Evolutionary conservation across 1,284 basidiomycete genomes (phyloP), one percentile per base, ranked within the genome.

Genomic region (Tilletiopsis washingtonensis): DNA sequence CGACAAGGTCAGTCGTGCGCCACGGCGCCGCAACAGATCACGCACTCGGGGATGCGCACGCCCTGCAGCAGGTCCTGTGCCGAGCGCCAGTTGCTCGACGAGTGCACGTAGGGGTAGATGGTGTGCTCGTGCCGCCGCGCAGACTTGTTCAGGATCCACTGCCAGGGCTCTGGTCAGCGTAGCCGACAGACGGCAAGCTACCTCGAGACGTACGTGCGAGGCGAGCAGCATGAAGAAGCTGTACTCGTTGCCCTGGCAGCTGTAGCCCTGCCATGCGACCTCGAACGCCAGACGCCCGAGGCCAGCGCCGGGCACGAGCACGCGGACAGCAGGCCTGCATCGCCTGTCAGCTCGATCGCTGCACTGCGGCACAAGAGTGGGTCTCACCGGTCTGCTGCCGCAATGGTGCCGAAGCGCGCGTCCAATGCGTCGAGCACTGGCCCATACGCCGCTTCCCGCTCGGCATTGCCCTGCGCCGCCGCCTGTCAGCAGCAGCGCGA

Each of bases 291-390:
- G 53, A 1, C 70, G 54, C 14, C 69, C 70, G 0, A 71, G 49
- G 3, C 70, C 70, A 23, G 67, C 65, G 21, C 70, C 70, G 3
- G 70, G 70, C 0, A 73, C 69, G 9, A 73, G 57, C 15, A 71
- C 43, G 27, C 59, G 56, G 6, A 63, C 47, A n/a, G n/a, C n/a
- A n/a, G n/a, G n/a, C n/a, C n/a, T n/a, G n/a, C n/a, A n/a, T n/a
- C n/a, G n/a, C n/a, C n/a, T n/a, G n/a, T n/a, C n/a, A n/a, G n/a
- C n/a, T n/a, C n/a, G n/a, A n/a, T n/a, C n/a, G n/a, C n/a, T n/a
- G n/a, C n/a, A n/a, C n/a, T n/a, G n/a, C n/a, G n/a, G n/a, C n/a
- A n/a, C n/a, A n/a, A n/a, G n/a, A n/a, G n/a, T n/a, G n/a, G n/a
- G n/a, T n/a, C n/a, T n/a, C n/a, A n/a, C n/a, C n/a, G n/a, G n/a